Evolutionary conservation across 257 asterid species (phyloP), one percentile per base, ranked within the genome.

Genomic region (Gentiana dahurica): DNA sequence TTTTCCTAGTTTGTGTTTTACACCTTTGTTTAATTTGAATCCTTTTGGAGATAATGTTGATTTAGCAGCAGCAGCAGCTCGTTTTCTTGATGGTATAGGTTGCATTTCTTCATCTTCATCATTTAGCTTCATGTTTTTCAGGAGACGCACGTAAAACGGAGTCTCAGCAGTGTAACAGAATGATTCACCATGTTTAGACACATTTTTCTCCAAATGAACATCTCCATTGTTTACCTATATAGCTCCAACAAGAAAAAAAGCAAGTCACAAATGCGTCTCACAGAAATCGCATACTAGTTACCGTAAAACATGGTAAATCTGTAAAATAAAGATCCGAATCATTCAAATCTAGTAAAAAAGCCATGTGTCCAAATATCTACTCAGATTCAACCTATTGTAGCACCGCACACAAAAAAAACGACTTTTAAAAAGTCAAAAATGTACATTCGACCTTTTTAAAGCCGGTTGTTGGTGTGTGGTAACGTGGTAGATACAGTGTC

Each of bases 191-290:
- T 49, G 45, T 39, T 38, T 5, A 51, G 48, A 57, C 8, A 41
- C 9, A 66, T 49, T 74, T 64, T 51, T 68, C 66, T 73, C 81
- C 57, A 91, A 70, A 64, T 75, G 83, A 61, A 91, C 77, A 41
- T 91, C 88, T 51, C 96, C 95, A 32, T 85, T 78, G 70, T 91
- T 91, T 57, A 91, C 98, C 96, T 91, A 69, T 51, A 24, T 24
- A 24, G 12, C 34, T 53, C 38, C 11, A 8, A 37, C 6, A 54
- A 9, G 15, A 36, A 36, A 53, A 13, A 13, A 6, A 53, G 50
- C 9, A 54, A 34, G 34, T 33, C 7, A 54, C 12, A 12, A 46
- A 47, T n/a, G 11, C 24, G 46, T 2, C 46, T 41, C 46, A 41
- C 46, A 41, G 9, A 24, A 24, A 24, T 24, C 5, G 46, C 10